These are phyloP conservation scores for Strombidium stylifer DNA, from an alignment of 73 alveolate species.

Conservation along the genomic window DNA sequence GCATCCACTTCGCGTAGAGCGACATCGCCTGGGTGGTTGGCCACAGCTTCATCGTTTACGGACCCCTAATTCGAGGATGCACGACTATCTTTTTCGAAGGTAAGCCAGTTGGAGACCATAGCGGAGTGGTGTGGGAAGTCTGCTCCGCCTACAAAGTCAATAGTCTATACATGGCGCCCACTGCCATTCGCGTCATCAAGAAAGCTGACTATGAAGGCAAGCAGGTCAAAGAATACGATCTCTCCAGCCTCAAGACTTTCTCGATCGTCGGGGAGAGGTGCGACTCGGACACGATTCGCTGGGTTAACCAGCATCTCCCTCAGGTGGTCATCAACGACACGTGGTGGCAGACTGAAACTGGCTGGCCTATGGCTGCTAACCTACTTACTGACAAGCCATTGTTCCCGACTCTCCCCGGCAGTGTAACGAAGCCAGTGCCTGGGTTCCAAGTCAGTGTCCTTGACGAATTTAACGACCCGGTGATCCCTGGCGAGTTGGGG, in stretches of 20 bases:
- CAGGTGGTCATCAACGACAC: constrained; percentile 91
- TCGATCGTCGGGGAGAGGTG: constrained; percentile 98
- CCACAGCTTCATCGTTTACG: constrained; percentile 98
- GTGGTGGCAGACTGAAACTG: constrained; percentile 99
- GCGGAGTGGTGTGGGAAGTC: constrained; percentile 92
- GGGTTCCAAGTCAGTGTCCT: constrained; percentile 88
- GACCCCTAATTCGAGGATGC: constrained; percentile 99
- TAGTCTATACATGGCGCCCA: constrained; percentile 97
- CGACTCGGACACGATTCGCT: constrained; percentile 97
- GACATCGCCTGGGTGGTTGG: constrained; percentile 99
- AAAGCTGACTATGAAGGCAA: constrained; percentile 96
- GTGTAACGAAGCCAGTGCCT: constrained; percentile 94
- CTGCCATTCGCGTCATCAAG: constrained; percentile 98
- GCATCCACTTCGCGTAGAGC: constrained; percentile 93
- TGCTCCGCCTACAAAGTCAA: constrained; percentile 88
- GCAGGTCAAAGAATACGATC: constrained; percentile 76
- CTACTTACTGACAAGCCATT: constrained; percentile 45
- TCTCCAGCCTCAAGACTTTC: constrained; percentile 70
- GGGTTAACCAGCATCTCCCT: constrained; percentile 77
- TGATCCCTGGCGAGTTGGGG: constrained; percentile 77
- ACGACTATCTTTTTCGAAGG: constrained; percentile 98
- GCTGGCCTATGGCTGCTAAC: constrained; percentile 84
- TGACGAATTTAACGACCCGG: constrained; percentile 73
- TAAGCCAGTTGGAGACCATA: constrained; percentile 96
- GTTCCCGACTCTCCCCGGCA: constrained; percentile 81